Evolutionary conservation across 345 rosid species (phyloP).

Genomic region (Eucalyptus polyanthemos): DNA sequence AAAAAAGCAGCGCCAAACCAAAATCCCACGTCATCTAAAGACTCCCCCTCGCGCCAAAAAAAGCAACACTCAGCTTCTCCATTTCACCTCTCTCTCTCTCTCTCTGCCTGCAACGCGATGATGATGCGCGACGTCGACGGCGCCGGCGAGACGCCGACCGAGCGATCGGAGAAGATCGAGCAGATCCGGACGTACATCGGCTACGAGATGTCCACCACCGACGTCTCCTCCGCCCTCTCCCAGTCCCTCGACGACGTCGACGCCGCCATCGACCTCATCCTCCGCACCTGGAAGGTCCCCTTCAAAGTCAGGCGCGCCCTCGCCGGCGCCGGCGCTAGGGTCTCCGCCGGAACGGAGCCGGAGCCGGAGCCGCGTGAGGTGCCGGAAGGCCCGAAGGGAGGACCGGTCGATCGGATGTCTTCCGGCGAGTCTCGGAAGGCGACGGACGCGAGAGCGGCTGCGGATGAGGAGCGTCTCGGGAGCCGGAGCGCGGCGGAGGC

Average conservation of each 20-base stretch:
- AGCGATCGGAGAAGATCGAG: neutral
- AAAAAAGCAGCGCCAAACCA: neutral
- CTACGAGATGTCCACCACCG: neutral
- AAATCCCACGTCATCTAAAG: neutral
- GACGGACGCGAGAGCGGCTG: neutral
- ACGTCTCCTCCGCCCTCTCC: neutral
- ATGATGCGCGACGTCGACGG: neutral
- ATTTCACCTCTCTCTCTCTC: neutral
- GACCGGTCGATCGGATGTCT: neutral
- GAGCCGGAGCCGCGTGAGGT: neutral
- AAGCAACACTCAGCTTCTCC: neutral
- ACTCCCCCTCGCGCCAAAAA: neutral
- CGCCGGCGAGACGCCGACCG: neutral
- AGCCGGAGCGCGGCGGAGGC: neutral
- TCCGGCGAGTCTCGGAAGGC: neutral
- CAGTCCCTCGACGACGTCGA: neutral
- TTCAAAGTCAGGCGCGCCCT: constrained; percentile 1
- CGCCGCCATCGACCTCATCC: neutral
- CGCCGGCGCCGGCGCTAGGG: constrained; percentile 22
- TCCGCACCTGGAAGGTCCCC: neutral
- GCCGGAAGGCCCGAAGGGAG: neutral
- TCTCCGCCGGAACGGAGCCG: constrained; percentile 3
- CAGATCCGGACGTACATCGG: neutral
- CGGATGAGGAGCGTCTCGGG: neutral
- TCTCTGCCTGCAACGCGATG: neutral